Base-by-base conservation (phyloP, 1,139 yeast genomes). In the Arxiozyma heterogenica region DNA sequence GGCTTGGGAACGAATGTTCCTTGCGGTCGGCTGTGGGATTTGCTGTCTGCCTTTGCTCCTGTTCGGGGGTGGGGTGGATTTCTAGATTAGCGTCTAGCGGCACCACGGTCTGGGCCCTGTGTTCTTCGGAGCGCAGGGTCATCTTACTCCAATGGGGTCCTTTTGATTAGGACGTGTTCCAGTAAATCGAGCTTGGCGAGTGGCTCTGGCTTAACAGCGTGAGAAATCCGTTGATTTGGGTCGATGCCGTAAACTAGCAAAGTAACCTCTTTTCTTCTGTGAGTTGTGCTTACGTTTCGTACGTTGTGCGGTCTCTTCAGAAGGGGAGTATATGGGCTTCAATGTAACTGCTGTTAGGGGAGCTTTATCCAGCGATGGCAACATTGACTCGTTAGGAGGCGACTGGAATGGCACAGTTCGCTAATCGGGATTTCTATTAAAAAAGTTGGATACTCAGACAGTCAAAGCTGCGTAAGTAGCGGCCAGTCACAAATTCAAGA, bases 311-410 rank as follows among this genome's bases (percentile, higher is more conserved):
- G 30, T 27, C 30, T 27, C 11, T 20, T n/a, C n/a, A 3, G 8
- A 9, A 11, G 25, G 47, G 18, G 15, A 9, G 15, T 11, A 17
- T 9, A 25, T 45, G 47, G 59, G 59, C 56, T 58, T 53, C 64
- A 72, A 61, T 60, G 58, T 55, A 47, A 69, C 67, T 67, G 71
- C 71, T 67, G 70, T 56, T 64, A 72, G 75, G 75, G 75, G 74
- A 71, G 75, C 58, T 57, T 65, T 68, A 72, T 72, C 74, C 75
- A 72, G 74, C 75, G 60, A 66, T 69, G 67, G 72, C 73, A 63
- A 64, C 60, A 61, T 62, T 63, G 67, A 66, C 73, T 74, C 73
- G 73, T 66, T 63, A 65, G 72, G 71, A 71, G 75, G 75, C 74
- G 74, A 64, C 61, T 67, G 70, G 74, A 74, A 70, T 65, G 59